Evolutionary conservation across 2,329 filamentous ascomycete genomes (phyloP).

Genomic region (Aspergillus fischeri): DNA sequence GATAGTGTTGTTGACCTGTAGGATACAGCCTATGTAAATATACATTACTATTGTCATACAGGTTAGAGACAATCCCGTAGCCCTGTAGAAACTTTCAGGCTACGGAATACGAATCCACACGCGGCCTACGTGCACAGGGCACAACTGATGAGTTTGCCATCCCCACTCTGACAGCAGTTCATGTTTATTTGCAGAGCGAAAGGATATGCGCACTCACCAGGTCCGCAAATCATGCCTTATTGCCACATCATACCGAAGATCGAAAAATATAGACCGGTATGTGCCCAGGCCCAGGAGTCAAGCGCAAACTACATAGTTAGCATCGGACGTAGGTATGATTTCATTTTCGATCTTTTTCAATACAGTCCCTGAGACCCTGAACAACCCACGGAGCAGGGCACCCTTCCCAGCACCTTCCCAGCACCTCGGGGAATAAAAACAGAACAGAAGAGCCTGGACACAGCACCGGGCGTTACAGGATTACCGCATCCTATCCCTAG

Average conservation of each 20-base stretch:
- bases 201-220: neutral
- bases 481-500: conserved; percentile 10
- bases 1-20: neutral
- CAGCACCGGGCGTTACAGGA: conserved; percentile 15
- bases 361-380: neutral
- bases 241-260: neutral
- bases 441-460: neutral
- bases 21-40: neutral
- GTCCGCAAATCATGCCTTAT: neutral
- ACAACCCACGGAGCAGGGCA: neutral
- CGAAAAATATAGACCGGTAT: neutral
- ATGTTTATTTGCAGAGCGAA: neutral
- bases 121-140: conserved; percentile 12
- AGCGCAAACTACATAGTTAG: neutral
- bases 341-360: neutral
- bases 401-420: neutral
- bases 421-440: conserved; percentile 5
- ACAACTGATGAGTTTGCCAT: conserved; percentile 9
- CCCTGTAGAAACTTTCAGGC: neutral
- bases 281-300: neutral
- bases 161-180: conserved; percentile 10
- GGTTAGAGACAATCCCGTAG: neutral
- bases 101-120: neutral
- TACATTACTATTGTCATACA: neutral
- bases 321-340: neutral